Percentiles rank a stretch among this genome's conserved stretches.
Conservation (phyloP, 345 rosid genomes). For the Combretum micranthum region DNA sequence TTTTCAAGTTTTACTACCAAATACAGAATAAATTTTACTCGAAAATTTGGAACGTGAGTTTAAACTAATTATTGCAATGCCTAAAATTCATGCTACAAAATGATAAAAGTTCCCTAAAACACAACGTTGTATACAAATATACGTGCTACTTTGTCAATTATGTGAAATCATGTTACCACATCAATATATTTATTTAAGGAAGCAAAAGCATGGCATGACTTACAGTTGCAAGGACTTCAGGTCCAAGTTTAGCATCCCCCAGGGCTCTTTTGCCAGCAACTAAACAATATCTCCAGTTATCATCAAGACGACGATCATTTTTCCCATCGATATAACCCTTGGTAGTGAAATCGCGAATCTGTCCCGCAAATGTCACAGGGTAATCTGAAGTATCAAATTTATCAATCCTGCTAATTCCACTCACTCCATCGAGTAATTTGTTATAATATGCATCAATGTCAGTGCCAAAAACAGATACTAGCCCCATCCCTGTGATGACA, state of each 20-base stretch:
- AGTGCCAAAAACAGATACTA: slow-evolving; percentile 50
- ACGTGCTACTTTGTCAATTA: not conserved
- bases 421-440: slow-evolving; percentile 57
- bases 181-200: not conserved
- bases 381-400: slow-evolving; percentile 51
- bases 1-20: no score
- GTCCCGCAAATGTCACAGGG: slow-evolving; percentile 55
- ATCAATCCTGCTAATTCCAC: slow-evolving; percentile 57
- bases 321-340: slow-evolving; percentile 58
- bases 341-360: slow-evolving; percentile 54
- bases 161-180: not conserved
- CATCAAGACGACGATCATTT: slow-evolving; percentile 58
- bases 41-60: no score
- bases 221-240: slow-evolving; percentile 40
- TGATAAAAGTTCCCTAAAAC: no score
- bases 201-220: slow-evolving; percentile 5
- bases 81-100: no score
- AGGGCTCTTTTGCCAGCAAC: slow-evolving; percentile 60
- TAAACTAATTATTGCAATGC: no score
- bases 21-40: no score
- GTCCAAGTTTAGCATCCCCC: slow-evolving; percentile 43
- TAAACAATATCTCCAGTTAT: slow-evolving; percentile 64
- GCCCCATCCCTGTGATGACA: slow-evolving; percentile 66
- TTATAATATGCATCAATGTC: slow-evolving; percentile 35
- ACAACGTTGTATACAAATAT: no score